Evolutionary conservation across 371 early-diverging fungal genomes (phyloP), one percentile per base, ranked within the genome.

Genomic region (Funneliformis caledonium): DNA sequence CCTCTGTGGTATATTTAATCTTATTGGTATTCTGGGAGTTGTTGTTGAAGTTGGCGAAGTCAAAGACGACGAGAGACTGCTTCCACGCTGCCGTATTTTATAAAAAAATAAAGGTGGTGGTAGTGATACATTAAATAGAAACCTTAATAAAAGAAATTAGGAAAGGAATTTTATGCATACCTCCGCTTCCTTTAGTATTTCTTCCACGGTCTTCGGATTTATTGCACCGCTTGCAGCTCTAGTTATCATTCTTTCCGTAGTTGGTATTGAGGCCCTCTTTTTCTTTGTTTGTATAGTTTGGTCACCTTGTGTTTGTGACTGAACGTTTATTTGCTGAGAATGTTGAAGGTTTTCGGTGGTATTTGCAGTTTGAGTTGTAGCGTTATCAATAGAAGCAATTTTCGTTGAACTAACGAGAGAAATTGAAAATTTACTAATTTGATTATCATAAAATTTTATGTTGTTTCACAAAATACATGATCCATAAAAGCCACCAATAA

Each of bases 161-260:
- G 26, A 26, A 70, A 82, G 2, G 80, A 82, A 22, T 82, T 76
- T n/a, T 82, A 82, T 82, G 47, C 84, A 43, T 52, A 85, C 85
- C 43, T 84, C 81, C 12, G 87, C 77, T 43, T 88, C 87, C 16
- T 89, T 86, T 7, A 90, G 68, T 42, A 90, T 90, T 73, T 90
- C 90, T 37, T 88, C 90, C 16, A 91, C 91, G 65, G 89, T 90
- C 74, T 87, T 88, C n/a, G 89, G 90, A 19, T 89, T 86, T 72
- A 90, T 89, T 33, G 91, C 91, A 33, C 92, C 91, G 82, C 91
- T 92, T 16, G 91, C 91, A 43, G 92, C 92, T 8, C 92, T 88
- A 1, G 93, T 93, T 10, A 93, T 89, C 92, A 93, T 93, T 22
- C 92, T 85, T 77, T 88, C 93, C 45, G 26, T 26, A 26, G 89